These are phyloP conservation scores for Aspergillus puulaauensis DNA, from an alignment of 2,329 filamentous ascomycete genomes.

Conservation along the genomic window DNA sequence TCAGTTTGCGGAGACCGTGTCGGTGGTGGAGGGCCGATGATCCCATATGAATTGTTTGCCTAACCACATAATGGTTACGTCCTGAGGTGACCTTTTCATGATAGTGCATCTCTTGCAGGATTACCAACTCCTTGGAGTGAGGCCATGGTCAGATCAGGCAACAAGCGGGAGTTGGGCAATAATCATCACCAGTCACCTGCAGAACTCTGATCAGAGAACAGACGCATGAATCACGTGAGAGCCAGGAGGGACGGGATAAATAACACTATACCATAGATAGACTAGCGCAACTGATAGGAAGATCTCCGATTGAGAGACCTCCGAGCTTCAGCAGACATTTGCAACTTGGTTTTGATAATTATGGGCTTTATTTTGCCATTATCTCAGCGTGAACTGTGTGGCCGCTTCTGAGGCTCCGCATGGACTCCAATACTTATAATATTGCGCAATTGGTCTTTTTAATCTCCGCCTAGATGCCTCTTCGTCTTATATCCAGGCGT, in stretches of 20 bases:
- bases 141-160: constrained; percentile 25
- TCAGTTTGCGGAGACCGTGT: constrained; percentile 28
- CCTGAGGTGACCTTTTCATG: constrained; percentile 49
- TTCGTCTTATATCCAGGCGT: constrained; percentile 43
- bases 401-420: background rate
- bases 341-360: background rate
- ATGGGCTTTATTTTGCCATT: background rate
- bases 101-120: constrained; percentile 43
- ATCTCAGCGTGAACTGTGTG: background rate
- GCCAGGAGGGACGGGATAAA: background rate
- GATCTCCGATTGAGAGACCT: background rate
- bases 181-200: constrained; percentile 13
- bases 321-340: background rate
- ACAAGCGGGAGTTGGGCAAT: constrained; percentile 18
- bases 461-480: constrained; percentile 54
- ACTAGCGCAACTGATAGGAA: constrained; percentile 6
- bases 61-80: constrained; percentile 45
- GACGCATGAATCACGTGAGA: constrained; percentile 6
- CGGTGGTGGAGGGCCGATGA: constrained; percentile 43
- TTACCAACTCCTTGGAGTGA: constrained; percentile 45
- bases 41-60: constrained; percentile 42
- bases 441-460: background rate
- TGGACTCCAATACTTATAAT: background rate
- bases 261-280: constrained; percentile 7
- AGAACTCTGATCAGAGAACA: constrained; percentile 4